These are phyloP conservation scores for Pisolithus sp. DNA, from an alignment of 768 basidiomycete species.

Conservation along the genomic window DNA sequence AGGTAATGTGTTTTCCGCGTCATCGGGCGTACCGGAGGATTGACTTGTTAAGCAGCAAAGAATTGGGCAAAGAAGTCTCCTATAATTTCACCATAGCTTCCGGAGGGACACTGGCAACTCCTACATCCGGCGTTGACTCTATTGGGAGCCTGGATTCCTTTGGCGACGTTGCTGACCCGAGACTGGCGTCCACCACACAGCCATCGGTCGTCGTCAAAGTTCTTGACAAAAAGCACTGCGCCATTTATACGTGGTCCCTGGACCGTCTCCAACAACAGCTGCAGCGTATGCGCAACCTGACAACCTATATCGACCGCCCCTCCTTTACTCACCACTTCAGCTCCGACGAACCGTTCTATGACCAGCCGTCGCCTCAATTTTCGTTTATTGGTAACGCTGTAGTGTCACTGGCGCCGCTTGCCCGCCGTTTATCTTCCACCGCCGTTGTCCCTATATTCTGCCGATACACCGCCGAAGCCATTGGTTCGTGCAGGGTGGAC, in stretches of 20 bases:
- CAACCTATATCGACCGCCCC: conserved; percentile 84
- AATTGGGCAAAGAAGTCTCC: conserved; percentile 77
- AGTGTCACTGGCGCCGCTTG: conserved; percentile 76
- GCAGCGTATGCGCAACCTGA: conserved; percentile 89
- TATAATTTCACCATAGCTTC: conserved; percentile 94
- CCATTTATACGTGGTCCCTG: conserved; percentile 88
- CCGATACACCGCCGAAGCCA: conserved; percentile 90
- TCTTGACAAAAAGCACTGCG: conserved; percentile 78
- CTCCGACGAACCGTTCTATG: conserved; percentile 88
- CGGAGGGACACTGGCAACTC: conserved; percentile 69
- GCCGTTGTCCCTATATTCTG: conserved; percentile 88
- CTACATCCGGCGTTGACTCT: conserved; percentile 77
- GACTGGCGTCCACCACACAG: conserved; percentile 64
- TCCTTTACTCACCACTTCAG: conserved; percentile 94
- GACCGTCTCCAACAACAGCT: conserved; percentile 85
- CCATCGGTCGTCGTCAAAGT: conserved; percentile 89
- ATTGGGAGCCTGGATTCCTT: conserved; percentile 87
- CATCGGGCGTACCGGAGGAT: neutral
- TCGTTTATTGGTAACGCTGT: conserved; percentile 90
- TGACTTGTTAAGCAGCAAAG: conserved; percentile 48
- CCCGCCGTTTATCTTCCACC: conserved; percentile 65
- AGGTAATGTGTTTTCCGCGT: conserved; percentile 41
- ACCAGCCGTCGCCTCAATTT: conserved; percentile 79
- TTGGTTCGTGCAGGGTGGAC: conserved; percentile 87
- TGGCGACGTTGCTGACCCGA: conserved; percentile 86